Evolutionary conservation across 805 yeast genomes (phyloP).

Genomic region (Debaryomyces tyrocola): DNA sequence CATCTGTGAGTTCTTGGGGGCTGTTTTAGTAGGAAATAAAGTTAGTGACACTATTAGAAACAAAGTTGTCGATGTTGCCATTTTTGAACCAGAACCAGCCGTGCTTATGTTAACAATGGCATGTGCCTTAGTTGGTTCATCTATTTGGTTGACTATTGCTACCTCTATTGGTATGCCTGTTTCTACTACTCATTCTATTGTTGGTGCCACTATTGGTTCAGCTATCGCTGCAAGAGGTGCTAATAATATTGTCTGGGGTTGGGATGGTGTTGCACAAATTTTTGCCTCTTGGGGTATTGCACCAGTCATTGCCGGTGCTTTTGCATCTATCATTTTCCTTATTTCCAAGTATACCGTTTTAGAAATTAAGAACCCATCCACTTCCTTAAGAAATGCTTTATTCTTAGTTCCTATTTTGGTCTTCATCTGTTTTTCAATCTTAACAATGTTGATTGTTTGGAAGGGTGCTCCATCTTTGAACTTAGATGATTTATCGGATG

Average conservation of each 20-base stretch:
- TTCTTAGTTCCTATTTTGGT: constrained; percentile 60
- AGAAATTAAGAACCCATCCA: constrained; percentile 49
- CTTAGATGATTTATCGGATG: constrained; percentile 51
- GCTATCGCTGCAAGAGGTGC: constrained; percentile 74
- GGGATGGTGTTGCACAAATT: constrained; percentile 71
- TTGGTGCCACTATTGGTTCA: constrained; percentile 74
- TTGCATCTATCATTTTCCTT: constrained; percentile 59
- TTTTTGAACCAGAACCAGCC: constrained; percentile 57
- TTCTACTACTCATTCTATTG: constrained; percentile 77
- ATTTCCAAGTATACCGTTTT: constrained; percentile 60
- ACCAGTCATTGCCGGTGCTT: constrained; percentile 64
- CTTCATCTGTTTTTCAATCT: constrained; percentile 56
- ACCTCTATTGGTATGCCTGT: constrained; percentile 74
- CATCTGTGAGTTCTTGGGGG: constrained; percentile 72
- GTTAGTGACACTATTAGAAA: constrained; percentile 72
- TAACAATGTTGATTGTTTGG: constrained; percentile 79
- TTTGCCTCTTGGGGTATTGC: constrained; percentile 83
- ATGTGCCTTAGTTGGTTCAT: constrained; percentile 73
- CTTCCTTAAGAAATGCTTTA: constrained; percentile 55
- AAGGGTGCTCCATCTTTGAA: constrained; percentile 74
- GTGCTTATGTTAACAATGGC: constrained; percentile 76
- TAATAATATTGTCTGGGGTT: constrained; percentile 65
- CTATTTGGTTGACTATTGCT: constrained; percentile 68
- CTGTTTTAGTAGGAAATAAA: constrained; percentile 69
- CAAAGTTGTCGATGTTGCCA: constrained; percentile 55